Evolutionary conservation across 116 monocot species (phyloP).

Genomic region (Trichopus zeylanicus): DNA sequence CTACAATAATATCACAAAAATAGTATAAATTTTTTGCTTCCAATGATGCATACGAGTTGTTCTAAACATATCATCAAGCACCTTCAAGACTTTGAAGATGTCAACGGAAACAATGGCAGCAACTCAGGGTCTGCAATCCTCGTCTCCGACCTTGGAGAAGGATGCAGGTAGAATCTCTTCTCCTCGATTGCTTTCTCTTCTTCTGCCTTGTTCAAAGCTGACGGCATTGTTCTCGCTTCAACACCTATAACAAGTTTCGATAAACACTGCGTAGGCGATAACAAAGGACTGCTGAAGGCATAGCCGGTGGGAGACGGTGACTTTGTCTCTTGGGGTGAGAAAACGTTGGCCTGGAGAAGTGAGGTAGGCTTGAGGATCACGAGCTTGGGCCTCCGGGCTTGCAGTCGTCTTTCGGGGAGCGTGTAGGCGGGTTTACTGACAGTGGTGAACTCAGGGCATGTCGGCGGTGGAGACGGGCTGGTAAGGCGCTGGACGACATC

Average conservation of each 20-base stretch:
- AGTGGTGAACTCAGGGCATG: not conserved
- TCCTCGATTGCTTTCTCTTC: slow-evolving; percentile 53
- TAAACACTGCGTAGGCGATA: slow-evolving; percentile 23
- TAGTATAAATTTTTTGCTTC: too few relatives aligned
- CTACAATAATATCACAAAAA: too few relatives aligned
- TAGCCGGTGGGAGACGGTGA: not conserved
- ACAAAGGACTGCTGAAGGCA: slow-evolving; percentile 2
- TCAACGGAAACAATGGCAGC: slow-evolving; percentile 40
- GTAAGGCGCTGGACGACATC: slow-evolving; percentile 63
- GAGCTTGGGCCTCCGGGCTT: slow-evolving; percentile 8
- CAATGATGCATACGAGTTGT: too few relatives aligned
- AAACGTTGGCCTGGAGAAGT: not conserved
- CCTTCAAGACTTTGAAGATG: not conserved
- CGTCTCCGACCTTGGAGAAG: slow-evolving; percentile 25
- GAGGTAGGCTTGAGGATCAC: slow-evolving; percentile 25
- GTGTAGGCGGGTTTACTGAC: slow-evolving; percentile 27
- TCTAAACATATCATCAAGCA: not conserved
- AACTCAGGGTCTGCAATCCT: slow-evolving; percentile 26
- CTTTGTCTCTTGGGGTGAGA: not conserved
- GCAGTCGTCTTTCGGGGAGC: slow-evolving; percentile 24
- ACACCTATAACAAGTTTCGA: slow-evolving; percentile 14
- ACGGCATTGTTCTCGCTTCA: not conserved
- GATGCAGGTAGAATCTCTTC: slow-evolving; percentile 42
- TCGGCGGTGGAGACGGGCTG: slow-evolving; percentile 15
- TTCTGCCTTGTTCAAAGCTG: slow-evolving; percentile 29